Evolutionary conservation across 768 basidiomycete genomes (phyloP).

Genomic region (Cystofilobasidium ferigula): DNA sequence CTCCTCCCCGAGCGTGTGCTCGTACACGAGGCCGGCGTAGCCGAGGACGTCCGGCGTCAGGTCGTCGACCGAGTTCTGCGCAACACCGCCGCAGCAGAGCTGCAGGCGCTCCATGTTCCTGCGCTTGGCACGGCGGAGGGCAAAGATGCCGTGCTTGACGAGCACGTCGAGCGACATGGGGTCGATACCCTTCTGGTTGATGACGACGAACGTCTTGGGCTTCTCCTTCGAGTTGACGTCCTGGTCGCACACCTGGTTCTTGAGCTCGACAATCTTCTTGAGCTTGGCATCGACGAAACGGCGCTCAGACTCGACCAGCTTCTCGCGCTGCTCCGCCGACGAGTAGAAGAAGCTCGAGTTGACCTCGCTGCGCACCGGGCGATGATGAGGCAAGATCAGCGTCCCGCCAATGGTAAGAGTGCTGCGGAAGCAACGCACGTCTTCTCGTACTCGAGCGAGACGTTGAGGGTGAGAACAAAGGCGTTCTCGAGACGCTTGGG

Average conservation of each 20-base stretch:
- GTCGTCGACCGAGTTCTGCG: constrained; percentile 97
- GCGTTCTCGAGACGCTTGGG: constrained; percentile 96
- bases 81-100: constrained; percentile 82
- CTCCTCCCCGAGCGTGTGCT: constrained; percentile 96
- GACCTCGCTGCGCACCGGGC: constrained; percentile 59
- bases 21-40: constrained; percentile 96
- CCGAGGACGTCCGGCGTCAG: constrained; percentile 81
- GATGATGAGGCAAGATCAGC: constrained; percentile 12
- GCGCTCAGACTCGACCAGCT: constrained; percentile 94
- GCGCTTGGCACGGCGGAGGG: constrained; percentile 85
- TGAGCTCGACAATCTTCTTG: constrained; percentile 90
- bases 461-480: constrained; percentile 87
- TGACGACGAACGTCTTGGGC: constrained; percentile 73
- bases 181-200: constrained; percentile 99
- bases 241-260: constrained; percentile 91
- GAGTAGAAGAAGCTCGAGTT: constrained; percentile 99
- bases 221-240: constrained; percentile 59
- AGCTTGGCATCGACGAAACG: constrained; percentile 87
- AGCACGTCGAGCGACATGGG: constrained; percentile 90
- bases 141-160: constrained; percentile 92
- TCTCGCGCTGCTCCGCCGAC: constrained; percentile 93
- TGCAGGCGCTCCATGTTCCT: constrained; percentile 98
- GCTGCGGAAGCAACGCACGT: constrained; percentile 54
- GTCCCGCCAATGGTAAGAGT: neutral
- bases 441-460: constrained; percentile 97